phyloP scores from a whole-genome alignment of 140 eudicot species.

The Stevia rebaudiana region DNA sequence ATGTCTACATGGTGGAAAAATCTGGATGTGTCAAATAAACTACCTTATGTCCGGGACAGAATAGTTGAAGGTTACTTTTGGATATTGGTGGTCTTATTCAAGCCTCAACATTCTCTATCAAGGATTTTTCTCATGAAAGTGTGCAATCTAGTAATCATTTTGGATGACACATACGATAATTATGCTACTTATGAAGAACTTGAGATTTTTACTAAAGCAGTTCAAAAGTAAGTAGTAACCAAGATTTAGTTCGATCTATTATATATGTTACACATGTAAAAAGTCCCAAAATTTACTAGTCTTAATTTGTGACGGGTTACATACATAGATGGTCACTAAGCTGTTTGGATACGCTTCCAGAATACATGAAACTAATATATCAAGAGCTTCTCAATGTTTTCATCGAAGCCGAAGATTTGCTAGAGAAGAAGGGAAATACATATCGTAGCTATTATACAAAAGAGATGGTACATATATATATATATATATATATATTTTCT shows the following conservation, averaged over 20 bases:
- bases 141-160: constrained; percentile 17
- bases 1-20: constrained; percentile 34
- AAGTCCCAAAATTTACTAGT: not conserved
- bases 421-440: constrained; percentile 15
- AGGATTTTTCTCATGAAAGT: constrained; percentile 24
- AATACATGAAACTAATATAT: constrained; percentile 31
- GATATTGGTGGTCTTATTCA: constrained; percentile 32
- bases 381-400: constrained; percentile 18
- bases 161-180: constrained; percentile 38
- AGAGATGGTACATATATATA: constrained; percentile 23
- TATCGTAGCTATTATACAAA: constrained; percentile 14
- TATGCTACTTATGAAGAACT: constrained; percentile 38
- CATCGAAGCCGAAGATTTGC: constrained; percentile 21
- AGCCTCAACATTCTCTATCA: constrained; percentile 31
- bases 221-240: constrained; percentile 21
- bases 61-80: constrained; percentile 41
- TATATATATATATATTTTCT: no score
- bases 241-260: not conserved
- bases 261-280: not conserved
- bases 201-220: constrained; percentile 24
- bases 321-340: constrained; percentile 23
- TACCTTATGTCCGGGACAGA: constrained; percentile 38
- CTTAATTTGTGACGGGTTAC: not conserved
- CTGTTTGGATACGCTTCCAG: constrained; percentile 30
- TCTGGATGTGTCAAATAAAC: constrained; percentile 19